A percentile compares a stretch with the other conserved stretches of the same genome.
These are phyloP conservation scores for Sclerotinia trifoliorum DNA, from an alignment of 2,329 filamentous ascomycete species.

Conservation along the genomic window DNA sequence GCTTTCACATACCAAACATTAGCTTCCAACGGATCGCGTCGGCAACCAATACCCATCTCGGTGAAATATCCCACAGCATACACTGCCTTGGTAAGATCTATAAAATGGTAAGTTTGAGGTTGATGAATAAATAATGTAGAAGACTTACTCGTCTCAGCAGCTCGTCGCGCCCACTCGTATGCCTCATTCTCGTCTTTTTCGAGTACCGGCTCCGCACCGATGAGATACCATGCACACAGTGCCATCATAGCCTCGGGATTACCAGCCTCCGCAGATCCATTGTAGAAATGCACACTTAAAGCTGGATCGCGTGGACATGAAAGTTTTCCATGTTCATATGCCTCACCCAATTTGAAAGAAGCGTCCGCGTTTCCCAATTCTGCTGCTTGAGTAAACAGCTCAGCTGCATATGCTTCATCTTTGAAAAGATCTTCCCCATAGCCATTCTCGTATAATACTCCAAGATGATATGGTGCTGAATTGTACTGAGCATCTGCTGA, in stretches of 20 bases:
- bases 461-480: constrained; percentile 86
- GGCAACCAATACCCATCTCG: constrained; percentile 96
- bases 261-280: constrained; percentile 79
- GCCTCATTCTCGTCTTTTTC: constrained; percentile 96
- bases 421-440: constrained; percentile 92
- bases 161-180: constrained; percentile 89
- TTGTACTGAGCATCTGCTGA: constrained; percentile 91
- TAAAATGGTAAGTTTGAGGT: constrained; percentile 24
- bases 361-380: constrained; percentile 88
- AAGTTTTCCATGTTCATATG: constrained; percentile 89
- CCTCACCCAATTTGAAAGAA: constrained; percentile 86
- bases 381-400: constrained; percentile 90
- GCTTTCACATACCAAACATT: constrained; percentile 99
- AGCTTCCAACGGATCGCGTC: constrained; percentile 89
- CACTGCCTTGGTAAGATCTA: constrained; percentile 61
- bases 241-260: constrained; percentile 95
- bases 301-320: constrained; percentile 88
- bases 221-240: constrained; percentile 96
- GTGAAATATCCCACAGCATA: constrained; percentile 97
- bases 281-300: constrained; percentile 96
- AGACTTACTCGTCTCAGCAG: constrained; percentile 77
- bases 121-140: background rate
- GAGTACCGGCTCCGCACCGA: constrained; percentile 85
- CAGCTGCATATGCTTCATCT: constrained; percentile 85
- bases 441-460: constrained; percentile 84